Evolutionary conservation across 1,284 basidiomycete genomes (phyloP).

Genomic region (Naganishia albida): DNA sequence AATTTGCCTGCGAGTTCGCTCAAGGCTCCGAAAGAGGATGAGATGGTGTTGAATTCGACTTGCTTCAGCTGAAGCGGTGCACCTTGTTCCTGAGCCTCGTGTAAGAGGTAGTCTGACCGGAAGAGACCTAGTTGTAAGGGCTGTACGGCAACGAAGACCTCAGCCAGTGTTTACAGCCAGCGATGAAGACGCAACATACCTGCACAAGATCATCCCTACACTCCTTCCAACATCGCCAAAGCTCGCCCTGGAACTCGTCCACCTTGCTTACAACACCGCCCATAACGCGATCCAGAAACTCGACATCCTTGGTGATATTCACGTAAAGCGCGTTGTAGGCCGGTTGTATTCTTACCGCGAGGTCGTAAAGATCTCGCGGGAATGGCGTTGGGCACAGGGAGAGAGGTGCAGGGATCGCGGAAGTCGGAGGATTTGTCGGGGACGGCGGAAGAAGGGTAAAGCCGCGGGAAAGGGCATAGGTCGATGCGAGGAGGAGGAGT

Average conservation of each 20-base stretch:
- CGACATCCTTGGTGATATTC: conserved; percentile 73
- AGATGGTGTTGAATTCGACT: conserved; percentile 98
- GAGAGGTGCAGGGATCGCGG: conserved; percentile 84
- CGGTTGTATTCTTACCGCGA: conserved; percentile 69
- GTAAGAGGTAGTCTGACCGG: conserved; percentile 92
- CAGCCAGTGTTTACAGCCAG: too few relatives aligned
- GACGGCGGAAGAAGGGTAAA: conserved; percentile 73
- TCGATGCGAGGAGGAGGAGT: conserved; percentile 69
- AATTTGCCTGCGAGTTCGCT: conserved; percentile 72
- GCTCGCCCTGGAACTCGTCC: conserved; percentile 79
- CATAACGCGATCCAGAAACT: conserved; percentile 80
- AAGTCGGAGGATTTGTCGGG: conserved; percentile 63
- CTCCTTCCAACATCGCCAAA: conserved; percentile 83
- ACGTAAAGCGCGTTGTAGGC: conserved; percentile 85
- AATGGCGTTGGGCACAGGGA: conserved; percentile 85
- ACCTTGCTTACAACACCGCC: conserved; percentile 77
- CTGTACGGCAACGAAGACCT: conserved; percentile 55
- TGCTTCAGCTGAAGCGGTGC: conserved; percentile 70
- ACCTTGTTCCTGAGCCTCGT: conserved; percentile 53
- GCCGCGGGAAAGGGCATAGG: conserved; percentile 81
- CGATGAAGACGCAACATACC: conserved; percentile 38
- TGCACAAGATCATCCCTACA: conserved; percentile 64
- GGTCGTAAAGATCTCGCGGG: conserved; percentile 70
- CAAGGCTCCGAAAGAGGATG: conserved; percentile 82
- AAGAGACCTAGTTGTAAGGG: conserved; percentile 87